These are phyloP conservation scores for Tritrichomonas musculus DNA, from an alignment of 208 protist species.

Conservation along the genomic window DNA sequence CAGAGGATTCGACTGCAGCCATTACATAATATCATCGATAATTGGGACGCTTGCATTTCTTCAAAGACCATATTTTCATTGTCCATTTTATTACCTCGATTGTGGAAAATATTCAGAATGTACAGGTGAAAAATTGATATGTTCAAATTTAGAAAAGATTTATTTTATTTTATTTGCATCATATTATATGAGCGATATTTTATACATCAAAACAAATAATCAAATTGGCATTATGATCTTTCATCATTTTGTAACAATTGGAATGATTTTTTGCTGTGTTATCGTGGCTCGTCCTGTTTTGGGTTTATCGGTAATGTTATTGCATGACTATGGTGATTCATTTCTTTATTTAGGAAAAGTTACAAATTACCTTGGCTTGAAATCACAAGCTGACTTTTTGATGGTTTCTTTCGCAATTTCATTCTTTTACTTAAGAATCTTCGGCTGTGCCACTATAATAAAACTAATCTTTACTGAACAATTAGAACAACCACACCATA, in stretches of 20 bases:
- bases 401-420: neutral
- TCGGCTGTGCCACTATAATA: neutral
- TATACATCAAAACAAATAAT: neutral
- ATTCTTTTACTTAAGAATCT: constrained; percentile 5
- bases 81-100: neutral
- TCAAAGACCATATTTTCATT: neutral
- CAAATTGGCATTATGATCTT: neutral
- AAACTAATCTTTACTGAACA: neutral
- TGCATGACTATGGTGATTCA: neutral
- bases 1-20: neutral
- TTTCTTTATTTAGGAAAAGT: neutral
- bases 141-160: neutral
- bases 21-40: neutral
- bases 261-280: neutral
- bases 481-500: neutral
- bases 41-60: neutral
- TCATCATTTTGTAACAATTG: neutral
- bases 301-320: neutral
- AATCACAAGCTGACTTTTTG: neutral
- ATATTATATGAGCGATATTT: neutral
- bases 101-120: neutral
- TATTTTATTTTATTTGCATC: neutral
- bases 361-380: neutral
- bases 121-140: neutral
- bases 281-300: neutral